A percentile compares a stretch with the other conserved stretches of the same genome.
These are phyloP conservation scores for Arctostaphylos glauca DNA, from an alignment of 148 eudicot species.

Conservation along the genomic window DNA sequence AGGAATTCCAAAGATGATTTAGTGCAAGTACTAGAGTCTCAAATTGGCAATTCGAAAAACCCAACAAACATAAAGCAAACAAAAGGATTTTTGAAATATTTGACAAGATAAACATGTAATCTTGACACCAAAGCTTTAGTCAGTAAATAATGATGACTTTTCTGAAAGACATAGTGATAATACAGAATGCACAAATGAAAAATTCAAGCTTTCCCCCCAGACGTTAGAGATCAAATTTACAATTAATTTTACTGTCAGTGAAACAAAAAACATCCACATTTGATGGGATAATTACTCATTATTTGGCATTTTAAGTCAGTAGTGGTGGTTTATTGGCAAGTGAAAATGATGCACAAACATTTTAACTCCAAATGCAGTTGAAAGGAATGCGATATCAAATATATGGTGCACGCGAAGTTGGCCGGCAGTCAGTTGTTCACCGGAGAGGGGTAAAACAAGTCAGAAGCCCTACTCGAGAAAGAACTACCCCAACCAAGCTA, in stretches of 20 bases:
- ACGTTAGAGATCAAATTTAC: too few relatives aligned
- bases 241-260: too few relatives aligned
- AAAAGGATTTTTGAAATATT: too few relatives aligned
- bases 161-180: neutral
- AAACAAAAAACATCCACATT: neutral
- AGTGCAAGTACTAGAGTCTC: neutral
- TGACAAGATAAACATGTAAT: too few relatives aligned
- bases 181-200: neutral
- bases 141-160: neutral
- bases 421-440: neutral
- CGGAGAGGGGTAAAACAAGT: neutral
- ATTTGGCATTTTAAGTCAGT: neutral
- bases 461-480: neutral
- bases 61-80: neutral
- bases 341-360: neutral
- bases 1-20: neutral
- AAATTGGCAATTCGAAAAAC: neutral
- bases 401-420: neutral
- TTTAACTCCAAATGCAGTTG: neutral
- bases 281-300: neutral
- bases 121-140: neutral
- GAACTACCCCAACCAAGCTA: neutral
- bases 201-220: too few relatives aligned
- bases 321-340: neutral
- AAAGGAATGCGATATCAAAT: neutral